Evolutionary conservation across 2,329 filamentous ascomycete species (phyloP), one percentile per base, ranked within the genome.

Genomic region (Basipetospora chlamydospora): DNA sequence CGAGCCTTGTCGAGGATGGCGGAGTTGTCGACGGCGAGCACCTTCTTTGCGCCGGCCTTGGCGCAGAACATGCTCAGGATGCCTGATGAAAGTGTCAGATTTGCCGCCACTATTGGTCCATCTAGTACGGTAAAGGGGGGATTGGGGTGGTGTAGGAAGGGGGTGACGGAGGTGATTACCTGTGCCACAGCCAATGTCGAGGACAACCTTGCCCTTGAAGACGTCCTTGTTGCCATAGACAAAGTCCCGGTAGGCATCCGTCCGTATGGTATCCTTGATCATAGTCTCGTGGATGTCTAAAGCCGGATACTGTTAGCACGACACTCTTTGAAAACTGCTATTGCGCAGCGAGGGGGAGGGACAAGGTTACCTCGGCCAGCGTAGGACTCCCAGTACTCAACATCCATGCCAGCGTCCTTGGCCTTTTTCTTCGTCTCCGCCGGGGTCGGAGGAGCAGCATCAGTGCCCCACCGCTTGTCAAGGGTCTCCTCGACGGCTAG

Each of bases 41-140:
- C 87, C 47, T 76, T 75, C 48, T 78, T 75, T 6, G 88, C 88
- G 26, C 87, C 88, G 12, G 87, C 88, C 55, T 80, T 82, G 38
- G 86, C 87, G 53, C 85, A 92, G 62, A 96, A 94, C 77, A 96
- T 87, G 50, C 81, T 88, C 11, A 96, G 63, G 45, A 95, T 94
- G 18, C 85, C 84, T 65, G 25, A 12, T 12, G 18, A n/a, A n/a
- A n/a, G n/a, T n/a, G n/a, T n/a, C n/a, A n/a, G n/a, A n/a, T n/a
- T n/a, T n/a, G n/a, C n/a, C n/a, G n/a, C n/a, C n/a, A n/a, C n/a
- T n/a, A n/a, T n/a, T n/a, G n/a, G n/a, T n/a, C n/a, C n/a, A n/a
- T n/a, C n/a, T n/a, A n/a, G n/a, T n/a, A n/a, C n/a, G n/a, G n/a
- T n/a, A n/a, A n/a, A n/a, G n/a, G n/a, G n/a, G n/a, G n/a, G n/a